Base-by-base conservation (phyloP, 345 rosid species). In the Pugionium cornutum region DNA sequence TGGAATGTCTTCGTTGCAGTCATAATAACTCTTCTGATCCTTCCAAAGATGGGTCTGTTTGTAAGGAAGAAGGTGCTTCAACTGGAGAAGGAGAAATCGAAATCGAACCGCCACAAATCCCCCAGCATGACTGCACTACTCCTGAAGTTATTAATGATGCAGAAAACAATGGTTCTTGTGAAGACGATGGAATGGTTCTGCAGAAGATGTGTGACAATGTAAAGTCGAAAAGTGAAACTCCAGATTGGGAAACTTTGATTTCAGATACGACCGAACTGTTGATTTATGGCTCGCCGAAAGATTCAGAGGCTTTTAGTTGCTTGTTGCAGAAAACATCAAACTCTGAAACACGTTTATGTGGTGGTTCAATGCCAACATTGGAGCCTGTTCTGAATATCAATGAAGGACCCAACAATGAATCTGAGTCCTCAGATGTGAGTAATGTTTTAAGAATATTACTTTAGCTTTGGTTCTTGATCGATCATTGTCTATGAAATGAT, bases 51-150 rank as follows among this genome's bases (percentile, higher is more conserved):
- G 81, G 45, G 59, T 43, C 28, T 33, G 40, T 42, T 34, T 51
- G 51, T 41, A 64, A 68, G 55, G 77, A 71, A 42, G 72, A 58
- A 6, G 47, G 11, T 28, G 70, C 44, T 71, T 66, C 83, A 32
- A 43, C 53, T 8, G 82, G 58, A 55, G 41, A 30, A 67, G 47
- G 46, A 62, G 66, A n/a, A 35, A 62, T 36, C 6, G 25, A 36
- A 11, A 68, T 52, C 7, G 87, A 80, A 74, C 72, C 75, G 44
- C 83, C 83, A n/a, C 78, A 34, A 11, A 6, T 1, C 0, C 7
- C 73, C 26, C 82, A 83, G 62, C 83, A 78, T 65, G 86, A 83
- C 31, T 82, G 78, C 42, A 86, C 79, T 29, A 83, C 92, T 67
- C 88, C 85, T 11, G 8, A 2, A 18, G 62, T 30, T 53, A 7